Evolutionary conservation across 225 moss, liverwort and hornwort genomes (phyloP).

Genomic region (Antitrichia curtipendula): DNA sequence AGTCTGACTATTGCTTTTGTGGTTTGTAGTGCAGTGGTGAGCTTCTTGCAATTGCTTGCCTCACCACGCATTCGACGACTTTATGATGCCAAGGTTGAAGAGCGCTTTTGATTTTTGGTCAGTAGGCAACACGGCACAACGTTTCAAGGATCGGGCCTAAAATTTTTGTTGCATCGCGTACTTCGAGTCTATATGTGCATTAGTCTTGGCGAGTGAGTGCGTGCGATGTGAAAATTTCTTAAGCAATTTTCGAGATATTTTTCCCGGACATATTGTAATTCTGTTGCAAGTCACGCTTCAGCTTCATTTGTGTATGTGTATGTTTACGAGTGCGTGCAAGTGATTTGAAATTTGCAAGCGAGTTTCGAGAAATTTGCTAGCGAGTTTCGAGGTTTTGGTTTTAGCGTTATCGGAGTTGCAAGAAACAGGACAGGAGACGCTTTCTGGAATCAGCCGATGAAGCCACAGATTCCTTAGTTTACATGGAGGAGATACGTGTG

Average conservation of each 20-base stretch:
- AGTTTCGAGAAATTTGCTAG: background rate
- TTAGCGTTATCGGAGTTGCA: background rate
- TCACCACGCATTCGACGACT: background rate
- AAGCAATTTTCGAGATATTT: background rate
- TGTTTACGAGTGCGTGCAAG: background rate
- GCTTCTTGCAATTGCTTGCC: background rate
- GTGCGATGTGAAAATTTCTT: background rate
- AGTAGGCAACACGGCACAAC: background rate
- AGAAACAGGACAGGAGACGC: background rate
- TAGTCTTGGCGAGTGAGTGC: background rate
- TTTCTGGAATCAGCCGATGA: conserved; percentile 1
- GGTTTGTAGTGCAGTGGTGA: background rate
- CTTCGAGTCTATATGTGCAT: background rate
- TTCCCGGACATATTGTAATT: background rate
- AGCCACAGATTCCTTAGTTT: background rate
- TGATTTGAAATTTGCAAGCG: background rate
- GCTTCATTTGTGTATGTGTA: background rate
- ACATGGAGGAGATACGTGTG: conserved; percentile 1
- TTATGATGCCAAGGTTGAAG: background rate
- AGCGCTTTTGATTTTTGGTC: background rate
- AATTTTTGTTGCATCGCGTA: background rate
- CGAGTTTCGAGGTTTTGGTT: background rate
- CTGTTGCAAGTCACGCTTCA: background rate
- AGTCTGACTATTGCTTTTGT: background rate
- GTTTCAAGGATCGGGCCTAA: background rate